Percentiles rank a stretch among this genome's conserved stretches.
Conservation (phyloP, 225 moss, liverwort and hornwort species). For the Bryum argenteum region DNA sequence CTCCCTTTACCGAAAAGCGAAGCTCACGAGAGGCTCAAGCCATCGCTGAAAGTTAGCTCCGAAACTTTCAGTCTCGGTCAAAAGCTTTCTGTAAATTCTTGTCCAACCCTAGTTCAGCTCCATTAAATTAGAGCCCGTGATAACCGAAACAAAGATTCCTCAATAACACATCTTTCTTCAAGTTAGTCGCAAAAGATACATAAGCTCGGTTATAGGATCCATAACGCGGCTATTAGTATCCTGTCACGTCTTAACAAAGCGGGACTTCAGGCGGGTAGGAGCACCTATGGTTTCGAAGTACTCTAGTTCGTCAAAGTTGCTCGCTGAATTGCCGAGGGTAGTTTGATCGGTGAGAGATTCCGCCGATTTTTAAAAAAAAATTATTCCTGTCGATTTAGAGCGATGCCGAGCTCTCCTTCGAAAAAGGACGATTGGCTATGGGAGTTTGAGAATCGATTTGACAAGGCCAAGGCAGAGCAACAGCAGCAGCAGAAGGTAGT, state of each 20-base stretch:
- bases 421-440: constrained; percentile 46
- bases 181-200: background rate
- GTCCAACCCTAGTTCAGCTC: background rate
- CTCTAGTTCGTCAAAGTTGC: background rate
- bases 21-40: constrained; percentile 1
- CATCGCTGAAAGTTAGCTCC: background rate
- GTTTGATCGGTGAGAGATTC: background rate
- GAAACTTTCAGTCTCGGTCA: background rate
- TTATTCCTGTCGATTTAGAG: background rate
- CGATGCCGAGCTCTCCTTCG: constrained; percentile 36
- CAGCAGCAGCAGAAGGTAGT: constrained; percentile 48
- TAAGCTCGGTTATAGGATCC: background rate
- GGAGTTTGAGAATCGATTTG: constrained; percentile 58
- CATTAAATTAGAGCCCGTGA: background rate
- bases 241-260: background rate
- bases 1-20: background rate
- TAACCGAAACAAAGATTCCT: background rate
- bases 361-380: background rate
- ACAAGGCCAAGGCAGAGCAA: constrained; percentile 21
- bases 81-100: no score
- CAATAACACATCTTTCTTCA: background rate
- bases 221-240: background rate
- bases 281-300: background rate
- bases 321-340: background rate
- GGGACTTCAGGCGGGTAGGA: background rate